Percentiles rank a stretch among this genome's conserved stretches.
Conservation (phyloP, 352 stramenopile genomes). For the Phytophthora ramorum region DNA sequence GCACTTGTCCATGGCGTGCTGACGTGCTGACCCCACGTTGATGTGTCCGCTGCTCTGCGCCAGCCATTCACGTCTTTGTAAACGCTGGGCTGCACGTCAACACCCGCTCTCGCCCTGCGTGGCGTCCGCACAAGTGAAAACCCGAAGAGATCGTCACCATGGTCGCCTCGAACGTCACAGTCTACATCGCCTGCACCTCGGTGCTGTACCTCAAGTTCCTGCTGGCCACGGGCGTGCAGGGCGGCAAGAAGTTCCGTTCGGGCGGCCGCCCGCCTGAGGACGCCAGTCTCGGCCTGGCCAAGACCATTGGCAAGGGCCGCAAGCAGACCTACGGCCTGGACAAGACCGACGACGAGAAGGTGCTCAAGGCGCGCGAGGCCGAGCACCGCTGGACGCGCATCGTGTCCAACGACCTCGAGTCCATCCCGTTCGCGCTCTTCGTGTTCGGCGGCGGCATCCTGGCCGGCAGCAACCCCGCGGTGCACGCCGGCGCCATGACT, state of each 20-base stretch:
- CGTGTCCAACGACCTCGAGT: conserved; percentile 66
- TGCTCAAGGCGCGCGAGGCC: conserved; percentile 40
- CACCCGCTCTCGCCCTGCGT: background rate
- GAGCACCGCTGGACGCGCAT: conserved; percentile 61
- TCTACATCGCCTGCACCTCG: conserved; percentile 61
- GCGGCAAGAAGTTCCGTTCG: conserved; percentile 58
- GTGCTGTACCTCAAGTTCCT: conserved; percentile 83
- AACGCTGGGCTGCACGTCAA: background rate
- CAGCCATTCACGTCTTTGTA: conserved; percentile 1
- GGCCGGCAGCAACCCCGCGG: conserved; percentile 35
- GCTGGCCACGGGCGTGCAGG: conserved; percentile 49
- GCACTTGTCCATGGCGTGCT: too few species aligned
- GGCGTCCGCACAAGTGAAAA: conserved; percentile 2
- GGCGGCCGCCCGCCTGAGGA: conserved; percentile 63
- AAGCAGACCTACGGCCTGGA: conserved; percentile 40
- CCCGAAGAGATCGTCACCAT: conserved; percentile 3
- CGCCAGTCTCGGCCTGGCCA: conserved; percentile 38
- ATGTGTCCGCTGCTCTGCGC: background rate
- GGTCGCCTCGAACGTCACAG: conserved; percentile 44
- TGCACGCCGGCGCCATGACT: conserved; percentile 48
- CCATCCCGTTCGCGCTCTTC: conserved; percentile 59
- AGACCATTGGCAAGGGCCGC: conserved; percentile 26
- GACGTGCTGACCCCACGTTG: background rate
- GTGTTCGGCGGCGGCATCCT: conserved; percentile 53
- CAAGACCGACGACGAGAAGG: conserved; percentile 38